Base-by-base conservation (phyloP, 331 rosid species). In the Saraca asoca region DNA sequence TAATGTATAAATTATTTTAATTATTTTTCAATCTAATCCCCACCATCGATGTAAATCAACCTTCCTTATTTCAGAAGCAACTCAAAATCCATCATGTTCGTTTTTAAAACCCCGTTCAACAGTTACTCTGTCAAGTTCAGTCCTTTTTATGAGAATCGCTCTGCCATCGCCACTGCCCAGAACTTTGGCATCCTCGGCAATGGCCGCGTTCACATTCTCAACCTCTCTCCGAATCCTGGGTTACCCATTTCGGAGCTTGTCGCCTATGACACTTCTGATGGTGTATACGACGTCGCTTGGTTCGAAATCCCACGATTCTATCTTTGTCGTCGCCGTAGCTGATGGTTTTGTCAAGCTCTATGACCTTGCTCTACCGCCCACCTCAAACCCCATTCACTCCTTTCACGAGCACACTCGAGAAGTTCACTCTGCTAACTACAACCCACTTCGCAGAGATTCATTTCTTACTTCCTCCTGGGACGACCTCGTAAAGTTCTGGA, bases 161-260 rank as follows among this genome's bases (percentile, higher is more conserved):
- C 87, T 20, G 98, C 97, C 70, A 95, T 93, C 51, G 95, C 96
- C 81, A 87, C 96, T 68, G 74, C 96, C 35, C 95, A 90, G 65
- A 93, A 93, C 80, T 93, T 87, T 63, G 98, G 98, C 49, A 93
- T 93, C 88, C 88, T 93, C 38, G 96, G 96, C 56, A 93, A 93
- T 62, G 96, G 98, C 51, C 95, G 98, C 43, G 64, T 93, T 62
- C 98, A 90, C 77, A 86, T 93, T 64, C 91, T 93, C 72, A 84
- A 86, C 62, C 82, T 90, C 73, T 73, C 95, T 24, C 78, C 87
- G 0, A 35, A 80, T 19, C 85, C 91, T 5, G 38, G 77, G 13
- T 54, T 60, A 0, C 86, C 88, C 1, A 66, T 90, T 68, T 5
- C 91, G 24, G 95, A 93, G 64, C 66, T 87, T 58, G 58, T 61